Evolutionary conservation across 2,329 filamentous ascomycete genomes (phyloP).

Genomic region (Atkinsonella texensis): DNA sequence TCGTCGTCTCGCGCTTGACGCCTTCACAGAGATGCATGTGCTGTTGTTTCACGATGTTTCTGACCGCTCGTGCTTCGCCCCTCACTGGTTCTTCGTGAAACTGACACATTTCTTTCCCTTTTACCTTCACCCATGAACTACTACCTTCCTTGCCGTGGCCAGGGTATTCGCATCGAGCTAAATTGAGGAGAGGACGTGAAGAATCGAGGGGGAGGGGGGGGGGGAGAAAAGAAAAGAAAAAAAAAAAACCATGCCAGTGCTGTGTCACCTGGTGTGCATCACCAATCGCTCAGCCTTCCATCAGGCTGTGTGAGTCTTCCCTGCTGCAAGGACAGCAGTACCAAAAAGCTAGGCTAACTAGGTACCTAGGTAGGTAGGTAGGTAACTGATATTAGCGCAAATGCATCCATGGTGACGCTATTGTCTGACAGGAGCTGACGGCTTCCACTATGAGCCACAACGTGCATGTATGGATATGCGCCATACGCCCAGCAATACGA

Average conservation of each 20-base stretch:
- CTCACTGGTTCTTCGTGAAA: neutral
- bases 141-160: neutral
- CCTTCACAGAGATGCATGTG: neutral
- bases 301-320: neutral
- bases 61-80: neutral
- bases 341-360: too few species aligned
- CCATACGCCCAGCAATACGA: too few species aligned
- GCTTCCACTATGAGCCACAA: too few species aligned
- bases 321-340: neutral
- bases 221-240: neutral
- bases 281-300: neutral
- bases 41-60: neutral
- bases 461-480: neutral
- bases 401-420: too few species aligned
- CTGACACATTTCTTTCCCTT: neutral
- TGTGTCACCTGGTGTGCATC: constrained; percentile 3
- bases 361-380: too few species aligned
- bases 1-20: neutral
- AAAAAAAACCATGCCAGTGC: neutral
- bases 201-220: too few species aligned
- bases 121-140: neutral
- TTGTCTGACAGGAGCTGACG: too few species aligned
- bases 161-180: neutral
- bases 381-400: too few species aligned
- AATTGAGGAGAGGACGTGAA: too few species aligned